Conservation (phyloP, 345 rosid species). For the Eucalyptus shirleyi region DNA sequence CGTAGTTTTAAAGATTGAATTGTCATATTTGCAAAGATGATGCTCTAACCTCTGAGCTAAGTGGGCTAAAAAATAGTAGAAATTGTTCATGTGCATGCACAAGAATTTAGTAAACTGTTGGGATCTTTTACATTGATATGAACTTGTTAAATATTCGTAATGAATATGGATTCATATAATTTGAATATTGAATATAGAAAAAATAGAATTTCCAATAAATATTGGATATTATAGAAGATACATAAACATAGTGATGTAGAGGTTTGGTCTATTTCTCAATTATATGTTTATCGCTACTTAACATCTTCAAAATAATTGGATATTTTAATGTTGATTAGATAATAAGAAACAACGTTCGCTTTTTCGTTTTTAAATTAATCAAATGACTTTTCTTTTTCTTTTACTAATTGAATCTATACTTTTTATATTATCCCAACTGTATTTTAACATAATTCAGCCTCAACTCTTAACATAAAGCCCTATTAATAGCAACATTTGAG, state of each 20-base stretch:
- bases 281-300: neutral
- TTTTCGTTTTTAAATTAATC: too few relatives aligned
- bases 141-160: neutral
- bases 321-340: neutral
- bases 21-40: neutral
- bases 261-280: neutral
- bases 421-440: too few relatives aligned
- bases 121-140: neutral
- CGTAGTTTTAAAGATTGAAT: too few relatives aligned
- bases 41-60: neutral
- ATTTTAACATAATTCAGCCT: neutral
- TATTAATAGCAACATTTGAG: neutral
- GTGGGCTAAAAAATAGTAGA: neutral
- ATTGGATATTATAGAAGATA: too few relatives aligned
- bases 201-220: too few relatives aligned
- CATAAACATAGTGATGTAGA: neutral
- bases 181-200: neutral
- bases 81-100: neutral
- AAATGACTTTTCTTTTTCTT: too few relatives aligned
- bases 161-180: neutral
- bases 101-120: neutral
- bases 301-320: too few relatives aligned
- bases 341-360: too few relatives aligned
- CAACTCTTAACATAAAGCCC: neutral
- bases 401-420: neutral